These are phyloP conservation scores for Russula emetica DNA, from an alignment of 768 basidiomycete genomes.

Conservation along the genomic window DNA sequence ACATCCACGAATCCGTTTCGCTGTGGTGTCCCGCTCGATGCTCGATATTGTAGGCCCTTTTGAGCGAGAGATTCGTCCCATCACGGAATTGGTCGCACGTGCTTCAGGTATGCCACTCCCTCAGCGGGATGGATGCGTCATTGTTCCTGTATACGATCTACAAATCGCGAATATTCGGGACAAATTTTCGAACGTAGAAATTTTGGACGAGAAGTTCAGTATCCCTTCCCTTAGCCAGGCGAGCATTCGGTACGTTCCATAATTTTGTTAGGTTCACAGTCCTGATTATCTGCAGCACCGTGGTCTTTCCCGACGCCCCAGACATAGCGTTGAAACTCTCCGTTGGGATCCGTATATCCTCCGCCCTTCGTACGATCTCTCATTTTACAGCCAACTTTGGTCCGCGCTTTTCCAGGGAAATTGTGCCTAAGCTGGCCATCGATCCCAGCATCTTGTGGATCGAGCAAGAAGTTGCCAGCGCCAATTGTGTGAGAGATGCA, in stretches of 20 bases:
- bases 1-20: constrained; percentile 48
- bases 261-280: not conserved
- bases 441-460: constrained; percentile 42
- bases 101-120: constrained; percentile 32
- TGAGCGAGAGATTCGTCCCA: constrained; percentile 34
- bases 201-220: constrained; percentile 42
- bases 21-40: constrained; percentile 38
- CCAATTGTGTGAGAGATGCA: constrained; percentile 36
- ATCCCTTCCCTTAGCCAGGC: constrained; percentile 47
- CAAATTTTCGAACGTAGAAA: constrained; percentile 42
- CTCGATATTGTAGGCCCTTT: constrained; percentile 45
- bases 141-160: constrained; percentile 53
- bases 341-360: constrained; percentile 55
- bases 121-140: constrained; percentile 33
- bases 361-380: constrained; percentile 53
- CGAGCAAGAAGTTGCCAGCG: constrained; percentile 49
- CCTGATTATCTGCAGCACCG: constrained; percentile 36
- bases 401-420: constrained; percentile 49
- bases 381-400: constrained; percentile 56
- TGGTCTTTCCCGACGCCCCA: constrained; percentile 44
- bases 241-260: constrained; percentile 45
- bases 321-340: constrained; percentile 48
- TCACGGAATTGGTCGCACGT: constrained; percentile 37
- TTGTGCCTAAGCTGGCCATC: constrained; percentile 47
- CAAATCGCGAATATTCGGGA: constrained; percentile 44